These are phyloP conservation scores for Ophiocordyceps robertsii DNA, from an alignment of 2,329 filamentous ascomycete genomes.

Conservation along the genomic window DNA sequence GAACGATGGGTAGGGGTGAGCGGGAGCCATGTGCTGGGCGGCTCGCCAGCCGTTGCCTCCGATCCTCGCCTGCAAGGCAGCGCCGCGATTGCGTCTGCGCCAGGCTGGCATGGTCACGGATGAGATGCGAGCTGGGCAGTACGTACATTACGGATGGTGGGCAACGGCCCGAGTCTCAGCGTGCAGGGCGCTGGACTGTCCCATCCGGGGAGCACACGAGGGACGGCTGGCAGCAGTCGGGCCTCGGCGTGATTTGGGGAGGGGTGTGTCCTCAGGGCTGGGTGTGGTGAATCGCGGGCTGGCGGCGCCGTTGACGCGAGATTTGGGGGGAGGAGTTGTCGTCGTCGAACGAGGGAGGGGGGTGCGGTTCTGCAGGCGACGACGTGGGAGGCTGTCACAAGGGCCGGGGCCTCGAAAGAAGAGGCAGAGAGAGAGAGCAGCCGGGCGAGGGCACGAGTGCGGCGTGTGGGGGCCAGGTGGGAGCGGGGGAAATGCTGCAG, in stretches of 20 bases:
- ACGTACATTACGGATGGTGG: conserved; percentile 12
- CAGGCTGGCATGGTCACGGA: conserved; percentile 1
- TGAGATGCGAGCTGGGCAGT: background rate
- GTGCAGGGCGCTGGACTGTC: conserved; percentile 3
- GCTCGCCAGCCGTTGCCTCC: background rate
- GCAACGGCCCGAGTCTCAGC: conserved; percentile 7
- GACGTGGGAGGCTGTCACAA: background rate
- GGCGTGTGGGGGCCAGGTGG: background rate
- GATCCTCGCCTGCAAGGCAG: background rate
- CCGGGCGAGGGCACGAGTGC: no score
- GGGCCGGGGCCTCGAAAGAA: background rate
- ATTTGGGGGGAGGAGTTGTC: background rate
- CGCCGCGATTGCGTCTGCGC: background rate
- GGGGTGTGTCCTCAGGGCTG: background rate
- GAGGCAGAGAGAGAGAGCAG: background rate
- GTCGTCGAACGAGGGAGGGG: background rate
- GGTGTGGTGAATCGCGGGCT: background rate
- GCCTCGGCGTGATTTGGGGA: background rate
- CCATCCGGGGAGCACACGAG: conserved; percentile 7
- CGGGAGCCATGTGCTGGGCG: background rate
- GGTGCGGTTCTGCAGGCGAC: background rate
- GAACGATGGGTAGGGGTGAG: conserved; percentile 4
- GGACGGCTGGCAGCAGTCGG: background rate
- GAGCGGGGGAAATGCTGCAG: background rate
- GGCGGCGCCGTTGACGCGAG: background rate